Base-by-base conservation (phyloP, 371 early-diverging fungal species). In the Mortierella sp. region DNA sequence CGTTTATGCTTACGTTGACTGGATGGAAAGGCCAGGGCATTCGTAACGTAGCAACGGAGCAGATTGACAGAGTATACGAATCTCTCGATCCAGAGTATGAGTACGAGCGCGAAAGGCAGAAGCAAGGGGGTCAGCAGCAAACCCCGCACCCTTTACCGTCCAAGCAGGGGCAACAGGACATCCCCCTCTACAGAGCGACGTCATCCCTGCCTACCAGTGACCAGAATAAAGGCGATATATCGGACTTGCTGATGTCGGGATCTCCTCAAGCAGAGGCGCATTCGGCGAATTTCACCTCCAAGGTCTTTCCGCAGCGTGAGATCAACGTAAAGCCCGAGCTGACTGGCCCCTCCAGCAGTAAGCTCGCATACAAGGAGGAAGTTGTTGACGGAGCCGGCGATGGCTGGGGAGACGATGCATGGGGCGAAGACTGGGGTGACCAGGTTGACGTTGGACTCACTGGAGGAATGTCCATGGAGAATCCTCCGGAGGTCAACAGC, bases 61-160 rank as follows among this genome's bases (percentile, higher is more conserved):
- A 69, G 27, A 75, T 75, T 39, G 75, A 75, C 34, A 44, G 60
- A 3, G 75, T 75, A 4, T 75, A 75, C 39, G 75, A 75, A 41
- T 75, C 75, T 0, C 64, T 75, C 4, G 75, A 75, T 49, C 75
- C 75, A 8, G 69, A 64, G 23, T 75, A 64, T 21, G 75, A 75
- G 6, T 75, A 75, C 32, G 64, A 68, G 30, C 69, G 64, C 15
- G 75, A 75, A 32, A 42, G 75, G 7, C 60, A 48, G 31, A 72
- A 64, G 21, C 61, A 50, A 17, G 24, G 1, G 12, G 23, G 28
- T 14, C 60, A 55, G 11, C 59, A 52, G 39, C 24, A 43, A 6
- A 26, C n/a, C n/a, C n/a, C 31, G 2, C 32, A 19, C 17, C 27
- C 15, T 19, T 50, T 24, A 27, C 11, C 43, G n/a, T 17, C 42